phyloP scores from a whole-genome alignment of 78 protist species.

The Tieghemostelium lacteum region DNA sequence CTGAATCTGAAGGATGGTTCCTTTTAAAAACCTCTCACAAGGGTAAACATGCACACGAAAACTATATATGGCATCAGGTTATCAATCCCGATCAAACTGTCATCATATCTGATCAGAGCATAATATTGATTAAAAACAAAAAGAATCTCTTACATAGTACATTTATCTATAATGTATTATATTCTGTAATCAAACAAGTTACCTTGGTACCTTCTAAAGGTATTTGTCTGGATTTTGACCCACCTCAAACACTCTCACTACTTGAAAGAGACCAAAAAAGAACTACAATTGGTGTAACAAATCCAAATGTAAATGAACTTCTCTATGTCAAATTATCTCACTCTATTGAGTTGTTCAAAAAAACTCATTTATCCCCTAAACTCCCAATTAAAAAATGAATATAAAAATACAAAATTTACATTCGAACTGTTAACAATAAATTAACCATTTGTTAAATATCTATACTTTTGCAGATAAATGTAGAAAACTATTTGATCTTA shows the following conservation, averaged over 20 bases:
- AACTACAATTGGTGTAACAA: constrained; percentile 3
- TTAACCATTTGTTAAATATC: too few species aligned
- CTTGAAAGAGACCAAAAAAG: constrained; percentile 31
- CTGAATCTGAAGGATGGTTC: constrained; percentile 72
- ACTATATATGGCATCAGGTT: constrained; percentile 61
- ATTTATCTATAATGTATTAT: constrained; percentile 48
- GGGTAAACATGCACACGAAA: constrained; percentile 54
- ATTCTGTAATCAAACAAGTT: constrained; percentile 9
- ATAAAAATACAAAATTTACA: too few species aligned
- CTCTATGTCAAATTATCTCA: constrained; percentile 59
- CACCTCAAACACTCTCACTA: constrained; percentile 59
- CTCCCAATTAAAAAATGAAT: too few species aligned
- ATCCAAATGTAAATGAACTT: constrained; percentile 18
- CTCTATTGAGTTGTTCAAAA: too few species aligned
- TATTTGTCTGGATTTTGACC: constrained; percentile 17
- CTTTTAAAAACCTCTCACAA: constrained; percentile 68
- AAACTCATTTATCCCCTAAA: too few species aligned
- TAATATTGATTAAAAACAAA: constrained; percentile 20
- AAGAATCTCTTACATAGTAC: constrained; percentile 44
- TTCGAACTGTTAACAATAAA: too few species aligned
- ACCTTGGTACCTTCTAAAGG: constrained; percentile 34
- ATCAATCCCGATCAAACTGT: constrained; percentile 38
- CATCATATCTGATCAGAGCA: constrained; percentile 52
- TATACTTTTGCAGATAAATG: too few species aligned
- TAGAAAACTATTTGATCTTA: too few species aligned